Base-by-base conservation (phyloP, 495 filamentous ascomycete genomes). In the Clohesyomyces aquaticus region DNA sequence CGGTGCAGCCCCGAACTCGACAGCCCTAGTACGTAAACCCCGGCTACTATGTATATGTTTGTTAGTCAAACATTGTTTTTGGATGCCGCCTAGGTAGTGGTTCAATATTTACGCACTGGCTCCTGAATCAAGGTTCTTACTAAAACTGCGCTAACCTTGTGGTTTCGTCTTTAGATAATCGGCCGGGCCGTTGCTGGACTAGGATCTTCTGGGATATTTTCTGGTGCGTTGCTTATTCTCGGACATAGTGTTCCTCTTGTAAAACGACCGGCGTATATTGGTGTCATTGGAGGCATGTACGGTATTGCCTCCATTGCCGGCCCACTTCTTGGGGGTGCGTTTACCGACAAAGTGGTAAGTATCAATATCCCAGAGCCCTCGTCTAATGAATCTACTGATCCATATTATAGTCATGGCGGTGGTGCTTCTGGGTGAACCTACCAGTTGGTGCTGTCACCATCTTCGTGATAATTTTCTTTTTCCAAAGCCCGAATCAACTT, bases 141-240 rank as follows among this genome's bases (percentile, higher is more conserved):
- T n/a, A n/a, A n/a, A n/a, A n/a, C n/a, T n/a, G n/a, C n/a, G n/a
- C n/a, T n/a, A n/a, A n/a, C n/a, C n/a, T n/a, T n/a, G n/a, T n/a
- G n/a, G n/a, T n/a, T n/a, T n/a, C n/a, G n/a, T n/a, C n/a, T n/a
- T n/a, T n/a, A n/a, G n/a, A 71, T 74, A 19, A 55, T 55, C 10
- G 72, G 61, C 8, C 65, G 72, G 1, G 54, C 60, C 0, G 38
- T 74, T 12, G 59, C 66, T 32, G 70, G 70, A 18, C 21, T 67
- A 0, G 70, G 70, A 0, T 52, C 21, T 22, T 61, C 55, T 23
- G 66, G 61, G 1, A 3, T 66, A 4, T 53, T 46, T 25, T 55
- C 18, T 47, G 92, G 92, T 4, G 87, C 88, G 1, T 80, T 96
- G 41, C 82, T 93, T 63, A 95, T 96, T 70, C 80, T 96, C 18